phyloP scores from a whole-genome alignment of 495 filamentous ascomycete genomes.

The Talaromyces liani region DNA sequence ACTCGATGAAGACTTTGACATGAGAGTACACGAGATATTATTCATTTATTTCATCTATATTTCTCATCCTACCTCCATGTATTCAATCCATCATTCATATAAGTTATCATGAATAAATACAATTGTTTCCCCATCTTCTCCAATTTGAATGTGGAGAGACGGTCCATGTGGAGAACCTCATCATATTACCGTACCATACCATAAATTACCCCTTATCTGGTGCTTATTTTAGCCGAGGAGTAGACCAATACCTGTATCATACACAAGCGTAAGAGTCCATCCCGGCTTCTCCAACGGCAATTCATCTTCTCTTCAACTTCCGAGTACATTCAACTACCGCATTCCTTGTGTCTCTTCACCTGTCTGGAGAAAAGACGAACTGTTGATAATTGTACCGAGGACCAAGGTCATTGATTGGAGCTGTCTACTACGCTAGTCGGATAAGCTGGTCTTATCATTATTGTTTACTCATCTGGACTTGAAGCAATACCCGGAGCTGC shows the following conservation, averaged over 20 bases:
- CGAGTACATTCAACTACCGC: neutral
- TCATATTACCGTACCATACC: neutral
- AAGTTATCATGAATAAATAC: no score
- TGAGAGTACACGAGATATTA: no score
- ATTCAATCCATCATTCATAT: no score
- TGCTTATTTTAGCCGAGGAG: neutral
- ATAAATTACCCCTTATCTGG: neutral
- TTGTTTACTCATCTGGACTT: neutral
- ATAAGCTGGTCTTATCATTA: neutral
- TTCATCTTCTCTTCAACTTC: neutral
- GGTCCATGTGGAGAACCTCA: neutral
- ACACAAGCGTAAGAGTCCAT: neutral
- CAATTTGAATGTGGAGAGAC: neutral
- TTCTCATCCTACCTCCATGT: no score
- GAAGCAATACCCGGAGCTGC: neutral
- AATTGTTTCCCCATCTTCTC: neutral
- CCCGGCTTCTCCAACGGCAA: conserved; percentile 3
- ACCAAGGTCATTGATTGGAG: neutral
- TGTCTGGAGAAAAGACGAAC: no score
- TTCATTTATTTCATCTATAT: no score
- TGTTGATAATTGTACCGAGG: neutral
- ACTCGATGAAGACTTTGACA: no score
- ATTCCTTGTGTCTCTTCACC: no score
- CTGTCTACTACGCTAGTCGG: neutral
- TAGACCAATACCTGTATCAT: neutral